Percentiles rank a stretch among this genome's conserved stretches.
These are phyloP conservation scores for Clonostachys rhizophaga DNA, from an alignment of 2,329 filamentous ascomycete species.

Conservation along the genomic window DNA sequence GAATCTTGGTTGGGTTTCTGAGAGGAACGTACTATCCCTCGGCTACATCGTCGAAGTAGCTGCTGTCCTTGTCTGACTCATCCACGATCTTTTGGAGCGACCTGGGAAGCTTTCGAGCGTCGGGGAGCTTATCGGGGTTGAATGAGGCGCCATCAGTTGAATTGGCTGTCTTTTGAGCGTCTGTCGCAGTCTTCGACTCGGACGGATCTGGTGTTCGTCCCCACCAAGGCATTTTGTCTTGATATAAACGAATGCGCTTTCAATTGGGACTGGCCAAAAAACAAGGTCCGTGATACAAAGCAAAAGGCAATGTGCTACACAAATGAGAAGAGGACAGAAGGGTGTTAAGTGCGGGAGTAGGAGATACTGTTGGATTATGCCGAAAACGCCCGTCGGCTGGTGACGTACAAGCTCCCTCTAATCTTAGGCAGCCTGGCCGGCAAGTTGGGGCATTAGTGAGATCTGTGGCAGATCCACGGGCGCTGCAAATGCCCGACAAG, in stretches of 20 bases:
- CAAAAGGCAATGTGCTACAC: too few species aligned
- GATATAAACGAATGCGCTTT: not conserved
- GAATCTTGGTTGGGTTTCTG: not conserved
- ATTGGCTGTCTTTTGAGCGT: constrained; percentile 14
- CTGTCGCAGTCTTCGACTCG: constrained; percentile 14
- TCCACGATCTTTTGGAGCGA: constrained; percentile 55
- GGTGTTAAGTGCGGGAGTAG: too few species aligned
- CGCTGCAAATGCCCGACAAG: not conserved
- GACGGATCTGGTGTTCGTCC: constrained; percentile 26
- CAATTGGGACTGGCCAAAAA: too few species aligned
- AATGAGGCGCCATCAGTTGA: constrained; percentile 21
- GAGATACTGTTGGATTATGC: too few species aligned
- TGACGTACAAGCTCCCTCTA: too few species aligned
- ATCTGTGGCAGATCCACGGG: not conserved
- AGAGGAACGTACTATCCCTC: constrained; percentile 65
- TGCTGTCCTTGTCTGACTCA: constrained; percentile 58
- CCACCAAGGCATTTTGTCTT: constrained; percentile 34
- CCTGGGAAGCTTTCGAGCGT: constrained; percentile 45
- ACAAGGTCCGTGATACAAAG: too few species aligned
- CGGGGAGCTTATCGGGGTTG: constrained; percentile 41
- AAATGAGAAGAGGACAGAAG: not conserved
- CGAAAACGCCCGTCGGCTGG: too few species aligned
- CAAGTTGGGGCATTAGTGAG: too few species aligned
- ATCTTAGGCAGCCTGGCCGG: too few species aligned
- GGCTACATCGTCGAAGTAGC: constrained; percentile 71